Evolutionary conservation across 345 rosid species (phyloP).

Genomic region (Brassica incana): DNA sequence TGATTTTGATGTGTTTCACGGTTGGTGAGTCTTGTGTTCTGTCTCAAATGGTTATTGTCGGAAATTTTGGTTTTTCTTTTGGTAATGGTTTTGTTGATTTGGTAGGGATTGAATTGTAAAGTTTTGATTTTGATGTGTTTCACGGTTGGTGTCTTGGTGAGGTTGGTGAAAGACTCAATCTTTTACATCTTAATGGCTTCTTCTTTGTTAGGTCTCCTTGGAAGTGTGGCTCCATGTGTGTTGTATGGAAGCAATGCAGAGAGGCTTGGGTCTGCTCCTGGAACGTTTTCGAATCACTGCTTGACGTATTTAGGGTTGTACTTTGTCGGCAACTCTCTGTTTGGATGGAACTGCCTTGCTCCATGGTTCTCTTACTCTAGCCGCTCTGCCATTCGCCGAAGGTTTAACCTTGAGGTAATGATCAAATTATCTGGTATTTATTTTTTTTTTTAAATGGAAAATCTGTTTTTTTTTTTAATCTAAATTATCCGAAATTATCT

Average conservation of each 20-base stretch:
- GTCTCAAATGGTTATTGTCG: not conserved
- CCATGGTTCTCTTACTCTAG: conserved; percentile 80
- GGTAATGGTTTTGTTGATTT: not conserved
- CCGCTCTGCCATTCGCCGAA: conserved; percentile 76
- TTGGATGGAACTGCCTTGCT: conserved; percentile 80
- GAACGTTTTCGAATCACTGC: conserved; percentile 82
- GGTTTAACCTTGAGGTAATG: conserved; percentile 84
- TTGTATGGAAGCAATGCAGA: conserved; percentile 86
- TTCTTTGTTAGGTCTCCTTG: conserved; percentile 68
- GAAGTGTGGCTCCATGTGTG: conserved; percentile 85
- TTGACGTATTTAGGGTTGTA: conserved; percentile 70
- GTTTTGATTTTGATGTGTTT: not conserved
- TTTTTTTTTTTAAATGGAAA: no score
- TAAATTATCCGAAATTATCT: no score
- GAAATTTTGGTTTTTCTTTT: not conserved
- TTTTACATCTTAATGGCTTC: not conserved
- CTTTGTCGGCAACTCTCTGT: conserved; percentile 62
- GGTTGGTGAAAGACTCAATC: not conserved
- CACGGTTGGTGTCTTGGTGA: not conserved
- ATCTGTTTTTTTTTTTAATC: no score
- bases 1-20: not conserved
- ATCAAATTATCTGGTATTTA: no score
- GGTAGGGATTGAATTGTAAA: not conserved
- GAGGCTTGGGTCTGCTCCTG: conserved; percentile 76
- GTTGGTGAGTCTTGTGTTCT: not conserved